A percentile compares a stretch with the other conserved stretches of the same genome.
These are phyloP conservation scores for Leishmania tarentolae DNA, from an alignment of 208 protist genomes.

Conservation along the genomic window DNA sequence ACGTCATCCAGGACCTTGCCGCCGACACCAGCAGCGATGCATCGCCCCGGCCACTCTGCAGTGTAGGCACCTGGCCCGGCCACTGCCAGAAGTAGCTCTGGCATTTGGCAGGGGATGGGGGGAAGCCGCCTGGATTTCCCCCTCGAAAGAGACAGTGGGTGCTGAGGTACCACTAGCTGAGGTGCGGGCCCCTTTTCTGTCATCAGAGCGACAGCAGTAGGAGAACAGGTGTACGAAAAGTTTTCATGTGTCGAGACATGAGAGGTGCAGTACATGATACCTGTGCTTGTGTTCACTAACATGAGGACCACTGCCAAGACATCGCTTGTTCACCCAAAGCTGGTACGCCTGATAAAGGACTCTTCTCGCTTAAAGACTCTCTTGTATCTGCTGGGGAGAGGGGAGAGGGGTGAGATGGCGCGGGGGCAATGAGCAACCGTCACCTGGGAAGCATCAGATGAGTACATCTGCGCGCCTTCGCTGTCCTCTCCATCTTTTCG, in stretches of 20 bases:
- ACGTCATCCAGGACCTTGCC: not conserved
- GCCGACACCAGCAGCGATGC: not conserved
- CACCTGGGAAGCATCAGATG: not conserved
- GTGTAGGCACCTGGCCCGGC: not conserved
- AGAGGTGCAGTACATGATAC: not conserved
- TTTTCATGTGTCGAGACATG: not conserved
- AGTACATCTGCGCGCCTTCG: not conserved
- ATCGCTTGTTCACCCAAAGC: not conserved
- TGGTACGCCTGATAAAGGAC: not conserved
- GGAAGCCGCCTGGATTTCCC: not conserved
- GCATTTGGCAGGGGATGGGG: not conserved
- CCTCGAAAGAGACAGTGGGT: not conserved
- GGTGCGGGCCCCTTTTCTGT: not conserved
- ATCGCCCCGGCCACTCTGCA: not conserved
- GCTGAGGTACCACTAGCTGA: not conserved
- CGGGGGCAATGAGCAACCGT: not conserved
- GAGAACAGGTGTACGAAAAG: not conserved
- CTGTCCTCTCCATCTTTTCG: not conserved
- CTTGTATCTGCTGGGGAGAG: not conserved
- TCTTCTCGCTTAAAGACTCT: not conserved
- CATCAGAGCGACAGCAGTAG: not conserved
- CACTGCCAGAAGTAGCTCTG: not conserved
- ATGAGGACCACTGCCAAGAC: not conserved
- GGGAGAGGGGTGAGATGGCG: not conserved
- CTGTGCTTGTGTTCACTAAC: not conserved